Base-by-base conservation (phyloP, 179 eudicot genomes). In the Sideroxylon spinosum region DNA sequence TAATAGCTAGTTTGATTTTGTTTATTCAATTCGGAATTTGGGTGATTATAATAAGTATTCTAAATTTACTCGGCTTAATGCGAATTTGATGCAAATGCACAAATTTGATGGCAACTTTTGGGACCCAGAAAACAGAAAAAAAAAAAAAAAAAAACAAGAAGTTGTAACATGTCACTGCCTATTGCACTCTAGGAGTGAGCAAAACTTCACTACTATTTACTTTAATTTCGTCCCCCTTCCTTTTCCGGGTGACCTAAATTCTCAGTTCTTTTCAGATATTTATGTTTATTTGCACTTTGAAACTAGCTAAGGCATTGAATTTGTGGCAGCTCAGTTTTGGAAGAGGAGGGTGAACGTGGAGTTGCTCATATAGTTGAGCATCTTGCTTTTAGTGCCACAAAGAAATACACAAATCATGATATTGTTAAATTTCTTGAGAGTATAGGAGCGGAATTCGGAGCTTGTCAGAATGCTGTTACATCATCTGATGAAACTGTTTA, bases 351-450 rank as follows among this genome's bases (percentile, higher is more conserved):
- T 82, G 95, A 94, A 77, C 89, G 97, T 82, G 97, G 98, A 62
- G 95, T 94, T 86, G 97, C 97, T 79, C 97, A 92, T 85, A 87
- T 94, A 70, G 94, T 94, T 28, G 98, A 94, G 85, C 98, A 94
- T 87, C 90, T 94, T 66, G 98, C 97, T 70, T 94, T 94, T 78
- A 94, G 93, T 83, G 95, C 98, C 68, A 94, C 98, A 62, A 83
- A 87, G 78, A 94, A 91, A 57, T 94, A 92, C 81, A 84, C 94
- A 37, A 89, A 94, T 86, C 97, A 92, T 77, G 98, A 94, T 78
- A 87, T 94, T 66, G 87, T 94, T 70, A 92, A 85, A 82, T 94
- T 94, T 88, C 86, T 94, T 76, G 98, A 94, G 81, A 92, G 98
- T 81, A 83, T 93, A 81, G 98, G 98, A 72, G 98, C 95, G 64